Evolutionary conservation across 345 rosid species (phyloP), one percentile per base, ranked within the genome.

Genomic region (Gossypioides kirkii): DNA sequence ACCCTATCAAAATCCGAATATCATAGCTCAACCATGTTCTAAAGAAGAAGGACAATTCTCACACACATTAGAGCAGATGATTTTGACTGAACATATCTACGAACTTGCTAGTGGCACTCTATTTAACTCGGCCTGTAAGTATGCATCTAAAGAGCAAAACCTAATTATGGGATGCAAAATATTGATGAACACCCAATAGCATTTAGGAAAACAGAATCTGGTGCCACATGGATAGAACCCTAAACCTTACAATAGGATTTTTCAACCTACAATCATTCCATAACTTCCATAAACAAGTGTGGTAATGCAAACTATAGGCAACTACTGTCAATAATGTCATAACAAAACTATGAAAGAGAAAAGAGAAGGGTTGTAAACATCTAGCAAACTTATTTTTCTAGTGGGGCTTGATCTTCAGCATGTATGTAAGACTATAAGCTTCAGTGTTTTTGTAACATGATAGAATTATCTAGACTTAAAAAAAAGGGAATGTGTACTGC

Each of bases 321-420:
- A 66, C 47, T 41, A 6, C 3, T 22, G 32, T 72, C 47, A 69
- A 72, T 53, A 66, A 74, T 70, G 77, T 53, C 63, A 28, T 5
- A 74, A 69, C 23, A 11, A 46, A 77, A 75, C 25, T 61, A 14
- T 7, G 23, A 20, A n/a, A 59, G 26, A 2, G 20, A 28, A 49
- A 73, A 6, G 38, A 12, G 74, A n/a, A 17, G 10, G 1, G 16
- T 46, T 23, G 8, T 10, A 20, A 71, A 73, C 71, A 68, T 42
- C 80, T 46, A 45, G 42, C 36, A 14, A 42, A 22, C 66, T 71
- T 62, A 76, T 77, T 64, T 60, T 28, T n/a, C n/a, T n/a, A n/a
- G 18, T n/a, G 59, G 38, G 20, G 47, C 52, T 17, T 49, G 61
- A 73, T 68, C 56, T 17, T 18, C 6, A 61, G 14, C 41, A 68